Conservation (phyloP, 2,329 filamentous ascomycete species). For the Microcyclosporella mali region DNA sequence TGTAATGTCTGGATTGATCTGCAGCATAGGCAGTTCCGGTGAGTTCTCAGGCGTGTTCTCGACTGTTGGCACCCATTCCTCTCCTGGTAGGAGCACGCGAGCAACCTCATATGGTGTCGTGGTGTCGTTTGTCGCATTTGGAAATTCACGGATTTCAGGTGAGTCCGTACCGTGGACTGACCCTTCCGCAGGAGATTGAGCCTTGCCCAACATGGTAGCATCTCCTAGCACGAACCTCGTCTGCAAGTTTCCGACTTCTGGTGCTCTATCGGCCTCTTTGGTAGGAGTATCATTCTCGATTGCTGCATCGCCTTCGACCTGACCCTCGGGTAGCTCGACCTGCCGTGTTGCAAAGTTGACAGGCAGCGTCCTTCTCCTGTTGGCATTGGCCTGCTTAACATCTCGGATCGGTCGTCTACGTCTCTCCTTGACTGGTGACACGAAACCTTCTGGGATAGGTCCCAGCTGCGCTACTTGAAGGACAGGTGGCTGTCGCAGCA, state of each 20-base stretch:
- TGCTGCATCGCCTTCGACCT: not conserved
- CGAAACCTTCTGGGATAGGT: slow-evolving; percentile 27
- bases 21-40: not conserved
- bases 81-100: not conserved
- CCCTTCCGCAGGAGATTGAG: too few species aligned
- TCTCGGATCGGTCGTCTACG: slow-evolving; percentile 17
- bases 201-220: not conserved
- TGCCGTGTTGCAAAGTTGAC: slow-evolving; percentile 21
- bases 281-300: not conserved
- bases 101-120: not conserved
- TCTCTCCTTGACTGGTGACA: slow-evolving; percentile 24
- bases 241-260: too few species aligned
- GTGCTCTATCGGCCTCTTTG: too few species aligned
- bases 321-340: too few species aligned
- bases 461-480: not conserved
- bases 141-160: too few species aligned
- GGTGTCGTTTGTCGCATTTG: too few species aligned
- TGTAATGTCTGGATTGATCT: not conserved
- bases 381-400: slow-evolving; percentile 14
- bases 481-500: not conserved
- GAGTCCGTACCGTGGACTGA: too few species aligned
- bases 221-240: not conserved
- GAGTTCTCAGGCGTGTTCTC: slow-evolving; percentile 4
- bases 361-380: slow-evolving; percentile 26
- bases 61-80: slow-evolving; percentile 2